phyloP scores from a whole-genome alignment of 164 flowering plant species.

The Platanus orientalis region DNA sequence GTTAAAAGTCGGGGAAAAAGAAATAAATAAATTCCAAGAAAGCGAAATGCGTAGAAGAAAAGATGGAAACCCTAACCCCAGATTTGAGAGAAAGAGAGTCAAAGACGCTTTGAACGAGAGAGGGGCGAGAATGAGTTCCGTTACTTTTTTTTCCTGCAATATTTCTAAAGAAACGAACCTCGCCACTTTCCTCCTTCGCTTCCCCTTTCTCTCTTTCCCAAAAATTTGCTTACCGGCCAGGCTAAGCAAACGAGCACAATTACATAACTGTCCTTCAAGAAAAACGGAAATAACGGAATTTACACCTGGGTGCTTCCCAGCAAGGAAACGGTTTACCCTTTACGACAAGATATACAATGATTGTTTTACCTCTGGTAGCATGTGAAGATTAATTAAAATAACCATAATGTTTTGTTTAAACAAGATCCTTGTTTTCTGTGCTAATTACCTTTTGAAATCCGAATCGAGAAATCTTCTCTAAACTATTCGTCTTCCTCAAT shows the following conservation, averaged over 20 bases:
- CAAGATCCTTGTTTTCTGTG: too few species aligned
- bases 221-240: not conserved
- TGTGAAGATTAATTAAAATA: too few species aligned
- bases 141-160: not conserved
- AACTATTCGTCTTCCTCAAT: too few species aligned
- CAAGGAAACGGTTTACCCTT: not conserved
- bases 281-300: not conserved
- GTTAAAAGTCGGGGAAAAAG: not conserved
- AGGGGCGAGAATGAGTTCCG: not conserved
- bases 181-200: not conserved
- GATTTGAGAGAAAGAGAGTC: not conserved
- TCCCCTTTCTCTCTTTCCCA: too few species aligned
- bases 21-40: not conserved
- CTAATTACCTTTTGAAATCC: too few species aligned
- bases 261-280: not conserved
- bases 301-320: not conserved
- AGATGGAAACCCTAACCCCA: not conserved
- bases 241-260: not conserved
- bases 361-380: too few species aligned
- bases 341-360: too few species aligned
- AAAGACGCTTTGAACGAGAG: not conserved
- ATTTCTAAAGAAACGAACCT: not conserved
- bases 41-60: slow-evolving; percentile 1
- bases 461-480: too few species aligned
- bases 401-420: too few species aligned